Base-by-base conservation (phyloP, 2,329 filamentous ascomycete genomes). In the Xylaria sp. region DNA sequence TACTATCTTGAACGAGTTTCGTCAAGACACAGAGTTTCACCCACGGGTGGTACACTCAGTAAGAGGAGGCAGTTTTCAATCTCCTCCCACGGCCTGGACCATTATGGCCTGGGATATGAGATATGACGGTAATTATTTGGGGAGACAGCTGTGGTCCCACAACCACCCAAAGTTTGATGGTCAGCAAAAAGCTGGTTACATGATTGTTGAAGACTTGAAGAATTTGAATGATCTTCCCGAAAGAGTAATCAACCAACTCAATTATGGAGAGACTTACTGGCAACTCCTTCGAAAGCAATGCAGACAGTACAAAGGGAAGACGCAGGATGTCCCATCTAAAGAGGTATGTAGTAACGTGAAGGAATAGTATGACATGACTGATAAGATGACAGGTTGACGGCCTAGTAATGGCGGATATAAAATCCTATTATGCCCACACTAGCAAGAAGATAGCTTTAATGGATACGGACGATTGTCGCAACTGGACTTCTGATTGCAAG, bases 351-450 rank as follows among this genome's bases (percentile, higher is more conserved):
- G 7, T 15, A n/a, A 25, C 15, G 41, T 60, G 30, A 2, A 45
- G 15, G 9, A 52, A 18, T 41, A 20, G 20, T 10, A 36, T 30
- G 13, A 23, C 5, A 41, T 12, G 28, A 13, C 59, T 67, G 2
- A 63, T 52, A 8, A 36, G 28, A 34, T 9, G 8, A 6, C 46
- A 72, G 67, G 36, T 72, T 4, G 61, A 70, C 9, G 71, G 73
- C 7, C 41, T 73, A 2, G 69, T 72, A 2, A 75, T 75, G 72
- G 34, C 48, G 1, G 72, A 75, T 43, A 59, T 68, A 6, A 32
- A 68, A 23, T 30, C 23, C 18, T 61, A 59, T 20, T 63, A 32
- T 23, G 20, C 18, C 2, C 7, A 32, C 6, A 30, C 15, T 13
- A 10, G 20, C 30, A n/a, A 20, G 0, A n/a, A 8, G 3, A 1